phyloP scores from a whole-genome alignment of 192 early-diverging fungal species.

The Podila minutissima region DNA sequence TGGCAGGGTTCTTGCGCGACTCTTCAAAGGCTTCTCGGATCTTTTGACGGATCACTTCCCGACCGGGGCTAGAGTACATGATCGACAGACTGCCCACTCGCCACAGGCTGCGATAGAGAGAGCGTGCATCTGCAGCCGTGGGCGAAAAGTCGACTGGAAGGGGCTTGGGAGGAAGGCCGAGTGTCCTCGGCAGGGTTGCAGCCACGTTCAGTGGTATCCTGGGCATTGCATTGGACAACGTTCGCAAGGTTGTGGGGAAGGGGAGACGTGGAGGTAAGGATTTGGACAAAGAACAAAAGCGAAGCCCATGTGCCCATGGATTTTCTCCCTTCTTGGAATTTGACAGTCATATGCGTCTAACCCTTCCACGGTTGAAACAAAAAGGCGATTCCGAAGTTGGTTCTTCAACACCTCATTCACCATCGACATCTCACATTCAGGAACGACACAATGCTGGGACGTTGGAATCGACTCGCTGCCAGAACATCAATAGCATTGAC shows the following conservation, averaged over 20 bases:
- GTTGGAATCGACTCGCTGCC: constrained; percentile 17
- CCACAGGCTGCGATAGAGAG: constrained; percentile 39
- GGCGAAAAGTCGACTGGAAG: constrained; percentile 19
- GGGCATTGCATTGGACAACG: constrained; percentile 15
- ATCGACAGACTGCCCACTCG: constrained; percentile 33
- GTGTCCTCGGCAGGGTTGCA: constrained; percentile 19
- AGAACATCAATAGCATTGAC: neutral
- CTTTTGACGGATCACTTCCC: constrained; percentile 22
- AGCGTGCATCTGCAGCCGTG: constrained; percentile 32
- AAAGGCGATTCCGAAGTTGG: neutral
- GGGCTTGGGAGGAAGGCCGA: constrained; percentile 27
- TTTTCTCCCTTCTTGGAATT: neutral
- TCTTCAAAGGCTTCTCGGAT: constrained; percentile 47
- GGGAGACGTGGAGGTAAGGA: neutral
- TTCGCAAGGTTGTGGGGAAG: neutral
- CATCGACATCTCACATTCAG: too few relatives aligned
- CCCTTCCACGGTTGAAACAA: too few relatives aligned
- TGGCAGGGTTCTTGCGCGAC: constrained; percentile 3
- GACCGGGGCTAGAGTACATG: constrained; percentile 38
- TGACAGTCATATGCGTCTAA: neutral
- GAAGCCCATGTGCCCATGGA: neutral
- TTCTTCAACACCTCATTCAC: too few relatives aligned
- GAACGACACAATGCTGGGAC: constrained; percentile 17
- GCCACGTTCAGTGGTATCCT: constrained; percentile 38
- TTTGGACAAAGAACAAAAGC: neutral